Evolutionary conservation across 805 yeast genomes (phyloP), one percentile per base, ranked within the genome.

Genomic region (Henningerozyma blattae): DNA sequence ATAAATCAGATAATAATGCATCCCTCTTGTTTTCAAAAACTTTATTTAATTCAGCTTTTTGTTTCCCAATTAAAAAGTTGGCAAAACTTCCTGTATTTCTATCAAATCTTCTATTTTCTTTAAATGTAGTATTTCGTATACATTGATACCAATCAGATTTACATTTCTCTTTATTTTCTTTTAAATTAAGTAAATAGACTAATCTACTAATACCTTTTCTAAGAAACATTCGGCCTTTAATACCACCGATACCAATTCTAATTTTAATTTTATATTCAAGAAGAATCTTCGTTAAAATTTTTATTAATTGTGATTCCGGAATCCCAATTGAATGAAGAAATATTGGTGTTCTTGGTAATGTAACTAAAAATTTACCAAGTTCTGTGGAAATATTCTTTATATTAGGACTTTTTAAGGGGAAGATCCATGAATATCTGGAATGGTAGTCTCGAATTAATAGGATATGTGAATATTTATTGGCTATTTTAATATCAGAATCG

Each of bases 381-480:
- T 34, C 34, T 1, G 40, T 22, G 3, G 45, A 37, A 15, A 55
- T 22, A 17, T 45, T 45, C 27, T 43, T 43, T 19, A 50, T 46
- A 24, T 43, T 46, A 4, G 42, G 38, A 31, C 39, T 45, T 32
- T 42, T 45, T 30, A 55, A 35, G 6, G 61, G 61, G n/a, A 31
- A 29, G 16, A 48, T 28, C 61, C 61, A 55, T 14, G 45, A 44
- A 35, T 41, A 54, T 18, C 52, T 36, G 2, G 58, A 49, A 33
- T 41, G 37, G 31, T 47, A 55, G 32, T 55, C 61, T 34, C 54
- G 43, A 20, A 45, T 42, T 31, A 39, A 47, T 24, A 55, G 32
- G 13, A 55, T 40, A 32, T 52, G 48, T 7, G 56, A 38, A 36
- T 47, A 55, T 26, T 37, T 46, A 5, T 45, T 48, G 29, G 46